Evolutionary conservation across 139 green algal species (phyloP), one percentile per base, ranked within the genome.

Genomic region (Chlamydomonas incerta): DNA sequence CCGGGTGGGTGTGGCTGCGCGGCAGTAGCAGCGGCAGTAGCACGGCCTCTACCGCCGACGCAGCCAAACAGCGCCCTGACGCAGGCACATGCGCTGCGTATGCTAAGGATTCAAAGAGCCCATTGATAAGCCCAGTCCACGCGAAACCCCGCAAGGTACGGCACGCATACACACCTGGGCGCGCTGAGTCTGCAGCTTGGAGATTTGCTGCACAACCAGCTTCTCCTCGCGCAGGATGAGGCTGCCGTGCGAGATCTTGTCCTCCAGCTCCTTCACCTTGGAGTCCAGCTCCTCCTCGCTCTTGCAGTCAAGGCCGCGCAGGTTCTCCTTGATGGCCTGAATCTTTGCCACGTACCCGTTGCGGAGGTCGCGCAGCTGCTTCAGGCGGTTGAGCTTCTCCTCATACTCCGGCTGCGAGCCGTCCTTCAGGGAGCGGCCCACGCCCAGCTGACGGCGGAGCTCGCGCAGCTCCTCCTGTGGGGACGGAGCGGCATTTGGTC

Each of bases 211-310:
- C 69, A 95, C 90, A 0, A 80, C 46, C 82, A 66, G 58, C 88
- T 93, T 92, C 87, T 93, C 92, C 82, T 90, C 91, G 3, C 87
- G 86, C 70, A 95, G 87, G 9, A 80, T 46, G 2, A 90, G 60
- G 52, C 72, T 81, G 37, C 74, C 87, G 52, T 87, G 72, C 15
- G 73, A 41, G 72, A 95, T 95, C 0, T 55, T n/a, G 34, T 85
- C 52, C 87, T 95, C 88, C 70, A 92, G 74, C 68, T 89, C 88
- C 21, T 80, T 76, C 46, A 95, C 88, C 66, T 83, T 85, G 17
- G 80, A 86, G 50, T 95, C 92, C 68, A 95, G 88, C 82, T 93
- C 90, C 73, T 82, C 80, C 87, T 94, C 87, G 18, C 75, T 90
- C 29, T 79, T 79, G 75, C 81, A 90, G 33, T 93, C 89, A n/a